These are phyloP conservation scores for Candida sithepensis DNA, from an alignment of 805 yeast genomes.

Conservation along the genomic window DNA sequence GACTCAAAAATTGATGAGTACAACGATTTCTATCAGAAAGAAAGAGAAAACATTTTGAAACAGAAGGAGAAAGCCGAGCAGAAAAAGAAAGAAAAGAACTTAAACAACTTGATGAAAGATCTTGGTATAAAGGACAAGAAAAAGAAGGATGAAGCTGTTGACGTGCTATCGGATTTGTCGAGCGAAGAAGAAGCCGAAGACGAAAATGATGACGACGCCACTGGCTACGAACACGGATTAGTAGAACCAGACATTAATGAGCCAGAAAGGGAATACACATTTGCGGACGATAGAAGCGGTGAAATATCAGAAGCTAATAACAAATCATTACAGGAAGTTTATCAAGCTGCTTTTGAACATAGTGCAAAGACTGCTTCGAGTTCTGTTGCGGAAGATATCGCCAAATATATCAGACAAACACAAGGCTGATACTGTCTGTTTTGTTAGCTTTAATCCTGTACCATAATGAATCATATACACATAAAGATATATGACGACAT, in stretches of 20 bases:
- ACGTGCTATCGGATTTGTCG: slow-evolving; percentile 50
- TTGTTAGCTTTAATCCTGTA: not conserved
- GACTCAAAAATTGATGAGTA: slow-evolving; percentile 87
- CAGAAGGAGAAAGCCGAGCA: slow-evolving; percentile 76
- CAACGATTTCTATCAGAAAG: slow-evolving; percentile 75
- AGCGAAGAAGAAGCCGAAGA: slow-evolving; percentile 40
- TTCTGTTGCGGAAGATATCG: slow-evolving; percentile 69
- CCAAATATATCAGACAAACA: slow-evolving; percentile 47
- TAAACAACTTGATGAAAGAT: slow-evolving; percentile 79
- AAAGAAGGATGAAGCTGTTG: slow-evolving; percentile 33
- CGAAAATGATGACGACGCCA: slow-evolving; percentile 44
- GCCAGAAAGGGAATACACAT: slow-evolving; percentile 63
- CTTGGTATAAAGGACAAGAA: slow-evolving; percentile 58
- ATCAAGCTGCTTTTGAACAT: slow-evolving; percentile 67
- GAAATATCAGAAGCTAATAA: slow-evolving; percentile 51
- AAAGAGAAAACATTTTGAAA: slow-evolving; percentile 76
- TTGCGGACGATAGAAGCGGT: slow-evolving; percentile 58
- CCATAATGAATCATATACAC: not conserved
- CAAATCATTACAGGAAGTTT: slow-evolving; percentile 58
- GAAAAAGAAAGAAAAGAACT: slow-evolving; percentile 63
- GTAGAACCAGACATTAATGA: slow-evolving; percentile 36
- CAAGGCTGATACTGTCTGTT: slow-evolving; percentile 14
- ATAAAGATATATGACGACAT: too few relatives aligned
- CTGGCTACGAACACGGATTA: slow-evolving; percentile 39
- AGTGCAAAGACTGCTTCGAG: slow-evolving; percentile 60